phyloP scores from a whole-genome alignment of 2,329 filamentous ascomycete genomes.

The Aspergillus piperis region DNA sequence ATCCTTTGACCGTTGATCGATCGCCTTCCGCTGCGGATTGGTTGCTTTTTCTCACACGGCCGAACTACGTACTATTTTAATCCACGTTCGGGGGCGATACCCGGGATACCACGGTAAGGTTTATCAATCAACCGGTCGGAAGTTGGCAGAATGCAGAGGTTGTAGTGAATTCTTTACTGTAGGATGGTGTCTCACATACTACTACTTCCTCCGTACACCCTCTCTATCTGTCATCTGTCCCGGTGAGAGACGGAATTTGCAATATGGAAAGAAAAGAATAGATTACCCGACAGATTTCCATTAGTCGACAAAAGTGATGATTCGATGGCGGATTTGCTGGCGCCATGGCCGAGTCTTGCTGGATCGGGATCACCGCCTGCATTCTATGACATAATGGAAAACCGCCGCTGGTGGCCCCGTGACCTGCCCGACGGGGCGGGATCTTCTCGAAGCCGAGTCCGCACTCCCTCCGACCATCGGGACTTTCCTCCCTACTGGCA shows the following conservation, averaged over 20 bases:
- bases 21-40: not conserved
- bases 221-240: too few species aligned
- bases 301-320: constrained; percentile 7
- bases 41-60: not conserved
- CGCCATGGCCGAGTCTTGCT: constrained; percentile 3
- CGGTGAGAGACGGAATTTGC: too few species aligned
- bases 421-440: constrained; percentile 15
- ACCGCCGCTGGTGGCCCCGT: constrained; percentile 17
- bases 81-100: not conserved
- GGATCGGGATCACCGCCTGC: constrained; percentile 18
- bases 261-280: too few species aligned
- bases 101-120: not conserved
- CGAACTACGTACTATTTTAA: constrained; percentile 2
- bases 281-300: constrained; percentile 1
- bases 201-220: too few species aligned
- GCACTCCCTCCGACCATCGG: not conserved
- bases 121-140: not conserved
- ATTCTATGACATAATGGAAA: constrained; percentile 31
- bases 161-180: not conserved
- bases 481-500: not conserved
- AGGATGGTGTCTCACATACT: not conserved
- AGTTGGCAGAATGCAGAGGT: not conserved
- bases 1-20: constrained; percentile 4
- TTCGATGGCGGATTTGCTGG: not conserved
- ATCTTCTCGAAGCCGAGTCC: constrained; percentile 5